These are phyloP conservation scores for Elaeis guineensis DNA, from an alignment of 176 grass and related monocot genomes.

Conservation along the genomic window DNA sequence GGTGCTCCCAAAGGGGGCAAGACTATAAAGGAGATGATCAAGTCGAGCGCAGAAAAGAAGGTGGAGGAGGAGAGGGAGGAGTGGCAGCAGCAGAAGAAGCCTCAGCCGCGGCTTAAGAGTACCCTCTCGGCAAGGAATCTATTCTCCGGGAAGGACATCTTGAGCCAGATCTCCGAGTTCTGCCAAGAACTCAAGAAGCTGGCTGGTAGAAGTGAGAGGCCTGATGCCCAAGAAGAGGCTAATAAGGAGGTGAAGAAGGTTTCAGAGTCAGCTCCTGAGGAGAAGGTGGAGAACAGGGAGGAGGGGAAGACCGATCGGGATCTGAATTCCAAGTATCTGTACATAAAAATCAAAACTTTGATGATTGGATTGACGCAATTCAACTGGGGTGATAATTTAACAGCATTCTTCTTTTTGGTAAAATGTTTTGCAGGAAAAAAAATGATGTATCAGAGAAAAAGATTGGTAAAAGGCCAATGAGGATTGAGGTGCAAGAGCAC, in stretches of 20 bases:
- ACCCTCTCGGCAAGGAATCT: slow-evolving; percentile 93
- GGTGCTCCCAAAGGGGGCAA: slow-evolving; percentile 44
- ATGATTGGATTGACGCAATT: background rate
- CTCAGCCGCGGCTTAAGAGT: slow-evolving; percentile 60
- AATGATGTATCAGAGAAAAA: slow-evolving; percentile 25
- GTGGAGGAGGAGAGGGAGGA: slow-evolving; percentile 37
- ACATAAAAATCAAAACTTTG: background rate
- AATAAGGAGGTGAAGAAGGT: slow-evolving; percentile 13
- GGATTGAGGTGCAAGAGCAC: slow-evolving; percentile 38
- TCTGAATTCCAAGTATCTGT: too few species aligned
- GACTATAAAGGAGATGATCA: slow-evolving; percentile 66
- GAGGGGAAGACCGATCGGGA: background rate
- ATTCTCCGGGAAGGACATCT: slow-evolving; percentile 79
- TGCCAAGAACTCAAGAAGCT: slow-evolving; percentile 87
- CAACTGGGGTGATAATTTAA: background rate
- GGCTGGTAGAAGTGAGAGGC: slow-evolving; percentile 29
- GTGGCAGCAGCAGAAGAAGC: slow-evolving; percentile 37
- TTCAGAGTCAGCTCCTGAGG: too few species aligned
- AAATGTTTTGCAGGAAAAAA: slow-evolving; percentile 9
- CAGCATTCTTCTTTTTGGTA: too few species aligned
- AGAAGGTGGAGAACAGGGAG: background rate
- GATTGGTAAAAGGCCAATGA: slow-evolving; percentile 12
- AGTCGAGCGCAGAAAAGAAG: slow-evolving; percentile 61
- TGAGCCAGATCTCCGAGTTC: slow-evolving; percentile 90
- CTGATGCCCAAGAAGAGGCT: slow-evolving; percentile 22